Evolutionary conservation across 345 rosid genomes (phyloP).

Genomic region (Populus davidiana): DNA sequence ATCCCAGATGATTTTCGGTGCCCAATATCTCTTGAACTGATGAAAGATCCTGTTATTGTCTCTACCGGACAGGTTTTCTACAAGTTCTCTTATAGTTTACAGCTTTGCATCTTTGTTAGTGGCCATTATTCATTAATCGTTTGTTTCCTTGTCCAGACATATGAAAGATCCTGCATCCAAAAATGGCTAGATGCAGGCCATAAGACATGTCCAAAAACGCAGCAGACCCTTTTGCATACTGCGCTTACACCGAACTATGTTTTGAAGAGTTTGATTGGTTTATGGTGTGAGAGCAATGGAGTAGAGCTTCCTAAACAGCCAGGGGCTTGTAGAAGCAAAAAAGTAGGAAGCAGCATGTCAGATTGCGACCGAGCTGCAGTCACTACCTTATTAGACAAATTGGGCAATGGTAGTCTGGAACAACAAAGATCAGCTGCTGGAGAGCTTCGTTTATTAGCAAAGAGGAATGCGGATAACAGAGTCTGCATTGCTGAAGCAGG

Average conservation of each 20-base stretch:
- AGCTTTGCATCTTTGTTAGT: slow-evolving; percentile 7
- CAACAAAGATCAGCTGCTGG: slow-evolving; percentile 95
- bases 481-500: slow-evolving; percentile 92
- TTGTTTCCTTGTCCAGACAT: slow-evolving; percentile 60
- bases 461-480: slow-evolving; percentile 91
- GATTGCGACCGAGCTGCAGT: slow-evolving; percentile 83
- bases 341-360: slow-evolving; percentile 50
- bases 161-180: slow-evolving; percentile 91
- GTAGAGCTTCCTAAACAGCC: slow-evolving; percentile 81
- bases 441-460: slow-evolving; percentile 88
- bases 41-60: slow-evolving; percentile 97
- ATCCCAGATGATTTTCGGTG: slow-evolving; percentile 97
- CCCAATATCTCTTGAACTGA: slow-evolving; percentile 94
- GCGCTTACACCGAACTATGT: slow-evolving; percentile 89
- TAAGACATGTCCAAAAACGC: slow-evolving; percentile 94
- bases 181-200: slow-evolving; percentile 98
- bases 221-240: slow-evolving; percentile 82
- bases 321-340: slow-evolving; percentile 56
- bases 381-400: slow-evolving; percentile 52
- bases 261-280: slow-evolving; percentile 81
- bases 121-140: slow-evolving; percentile 12
- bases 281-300: slow-evolving; percentile 97
- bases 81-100: slow-evolving; percentile 1
- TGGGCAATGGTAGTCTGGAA: slow-evolving; percentile 61
- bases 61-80: slow-evolving; percentile 90